Evolutionary conservation across 768 basidiomycete genomes (phyloP).

Genomic region (Tylopilus plumbeoviolaceoides): DNA sequence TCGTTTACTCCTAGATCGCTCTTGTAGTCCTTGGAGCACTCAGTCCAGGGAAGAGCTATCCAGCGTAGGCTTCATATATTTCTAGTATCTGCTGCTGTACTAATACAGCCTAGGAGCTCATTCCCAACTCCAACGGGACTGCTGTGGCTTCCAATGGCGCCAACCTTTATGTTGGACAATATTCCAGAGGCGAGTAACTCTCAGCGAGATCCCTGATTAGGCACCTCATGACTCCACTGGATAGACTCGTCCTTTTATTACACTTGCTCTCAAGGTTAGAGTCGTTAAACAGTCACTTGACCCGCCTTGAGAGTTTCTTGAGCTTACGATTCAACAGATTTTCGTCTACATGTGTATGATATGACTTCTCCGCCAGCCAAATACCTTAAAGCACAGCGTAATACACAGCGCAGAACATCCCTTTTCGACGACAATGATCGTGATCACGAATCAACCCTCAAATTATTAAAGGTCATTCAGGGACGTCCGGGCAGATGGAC

Average conservation of each 20-base stretch:
- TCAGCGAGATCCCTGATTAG: not conserved
- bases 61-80: slow-evolving; percentile 40
- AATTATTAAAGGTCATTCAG: slow-evolving; percentile 60
- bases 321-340: slow-evolving; percentile 50
- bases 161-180: slow-evolving; percentile 85
- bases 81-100: not conserved
- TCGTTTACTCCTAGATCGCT: slow-evolving; percentile 43
- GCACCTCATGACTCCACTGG: slow-evolving; percentile 2
- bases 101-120: slow-evolving; percentile 45
- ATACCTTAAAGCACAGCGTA: slow-evolving; percentile 15
- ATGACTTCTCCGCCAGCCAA: slow-evolving; percentile 48
- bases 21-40: slow-evolving; percentile 30
- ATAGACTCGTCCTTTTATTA: slow-evolving; percentile 90
- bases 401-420: slow-evolving; percentile 14
- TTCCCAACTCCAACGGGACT: slow-evolving; percentile 79
- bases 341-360: slow-evolving; percentile 85
- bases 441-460: slow-evolving; percentile 49
- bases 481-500: slow-evolving; percentile 85
- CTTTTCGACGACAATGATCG: slow-evolving; percentile 25
- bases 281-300: not conserved
- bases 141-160: slow-evolving; percentile 68
- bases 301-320: not conserved
- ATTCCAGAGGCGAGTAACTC: slow-evolving; percentile 54
- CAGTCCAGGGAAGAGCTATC: slow-evolving; percentile 49
- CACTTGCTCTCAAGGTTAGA: slow-evolving; percentile 77